Base-by-base conservation (phyloP, 1,284 basidiomycete species). In the Salmacisia buchloeana region DNA sequence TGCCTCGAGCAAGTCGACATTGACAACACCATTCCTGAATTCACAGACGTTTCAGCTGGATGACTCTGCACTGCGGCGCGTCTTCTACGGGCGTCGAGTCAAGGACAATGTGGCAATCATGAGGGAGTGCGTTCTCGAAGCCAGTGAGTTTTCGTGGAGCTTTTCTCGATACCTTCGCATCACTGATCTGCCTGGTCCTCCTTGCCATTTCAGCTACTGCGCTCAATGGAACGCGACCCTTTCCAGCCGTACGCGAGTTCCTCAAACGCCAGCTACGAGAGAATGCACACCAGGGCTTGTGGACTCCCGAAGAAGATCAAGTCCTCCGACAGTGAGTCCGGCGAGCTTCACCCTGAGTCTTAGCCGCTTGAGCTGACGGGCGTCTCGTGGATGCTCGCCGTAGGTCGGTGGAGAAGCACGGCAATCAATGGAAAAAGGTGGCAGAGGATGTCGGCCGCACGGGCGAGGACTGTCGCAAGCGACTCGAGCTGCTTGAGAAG, bases 371-470 rank as follows among this genome's bases (percentile, higher is more conserved):
- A 38, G 12, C 36, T 38, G 36, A 10, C 10, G n/a, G n/a, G n/a
- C 12, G 36, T n/a, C 36, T 10, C 36, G n/a, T n/a, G 36, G 36
- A 38, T 38, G 12, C n/a, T 38, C 12, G 36, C 36, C 36, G 36
- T 2, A 38, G 36, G n/a, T 5, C 49, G 4, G 13, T 31, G 0
- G 6, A 54, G 27, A 54, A 54, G 15, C 25, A 31, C 21, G 49
- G 49, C 49, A 54, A 54, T 31, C 10, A 31, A 54, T 54, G 49
- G 49, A 3, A 7, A 3, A 7, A 31, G 18, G 21, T 54, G 6
- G 49, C 49, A 3, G 49, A 54, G 13, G 49, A 54, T 7, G 49
- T 54, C 49, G 49, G 49, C 5, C 49, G 49, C 49, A 3, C 49
- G 3, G 49, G 49, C 13, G 49, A 54, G 7, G 49, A 54, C 27